Conservation (phyloP, 352 stramenopile genomes). For the Phytophthora lateralis region DNA sequence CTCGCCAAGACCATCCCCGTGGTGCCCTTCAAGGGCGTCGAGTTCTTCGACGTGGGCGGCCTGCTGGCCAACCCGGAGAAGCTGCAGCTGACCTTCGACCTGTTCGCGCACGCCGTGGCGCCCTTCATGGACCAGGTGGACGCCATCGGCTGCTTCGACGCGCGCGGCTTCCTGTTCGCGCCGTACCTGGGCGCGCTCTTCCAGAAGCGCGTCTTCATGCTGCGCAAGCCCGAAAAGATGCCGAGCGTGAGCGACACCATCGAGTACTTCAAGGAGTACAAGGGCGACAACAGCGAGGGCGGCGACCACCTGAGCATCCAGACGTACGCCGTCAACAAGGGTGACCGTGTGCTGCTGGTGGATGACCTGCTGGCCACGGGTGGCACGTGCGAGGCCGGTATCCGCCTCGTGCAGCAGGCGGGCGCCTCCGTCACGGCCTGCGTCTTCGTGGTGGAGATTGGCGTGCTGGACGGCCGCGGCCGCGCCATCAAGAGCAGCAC, state of each 20-base stretch:
- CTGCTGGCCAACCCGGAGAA: slow-evolving; percentile 89
- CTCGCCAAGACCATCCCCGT: slow-evolving; percentile 93
- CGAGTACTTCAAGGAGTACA: slow-evolving; percentile 94
- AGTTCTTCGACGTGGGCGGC: slow-evolving; percentile 98
- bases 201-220: slow-evolving; percentile 98
- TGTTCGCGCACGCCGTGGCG: slow-evolving; percentile 83
- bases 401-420: slow-evolving; percentile 89
- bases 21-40: slow-evolving; percentile 96
- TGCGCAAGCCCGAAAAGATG: slow-evolving; percentile 98
- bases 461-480: slow-evolving; percentile 55
- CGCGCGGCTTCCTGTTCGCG: slow-evolving; percentile 96
- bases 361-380: slow-evolving; percentile 98
- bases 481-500: slow-evolving; percentile 51
- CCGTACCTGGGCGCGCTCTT: slow-evolving; percentile 95
- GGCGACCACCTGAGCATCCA: slow-evolving; percentile 90
- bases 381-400: slow-evolving; percentile 91
- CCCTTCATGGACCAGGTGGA: slow-evolving; percentile 64
- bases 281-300: slow-evolving; percentile 85
- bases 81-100: slow-evolving; percentile 93
- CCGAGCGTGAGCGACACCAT: slow-evolving; percentile 92
- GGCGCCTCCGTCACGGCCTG: slow-evolving; percentile 90
- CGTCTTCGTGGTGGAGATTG: slow-evolving; percentile 96
- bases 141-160: slow-evolving; percentile 94
- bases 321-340: slow-evolving; percentile 68
- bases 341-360: slow-evolving; percentile 94